phyloP scores from a whole-genome alignment of 2,329 filamentous ascomycete genomes.

The Pseudogymnoascus sp. region DNA sequence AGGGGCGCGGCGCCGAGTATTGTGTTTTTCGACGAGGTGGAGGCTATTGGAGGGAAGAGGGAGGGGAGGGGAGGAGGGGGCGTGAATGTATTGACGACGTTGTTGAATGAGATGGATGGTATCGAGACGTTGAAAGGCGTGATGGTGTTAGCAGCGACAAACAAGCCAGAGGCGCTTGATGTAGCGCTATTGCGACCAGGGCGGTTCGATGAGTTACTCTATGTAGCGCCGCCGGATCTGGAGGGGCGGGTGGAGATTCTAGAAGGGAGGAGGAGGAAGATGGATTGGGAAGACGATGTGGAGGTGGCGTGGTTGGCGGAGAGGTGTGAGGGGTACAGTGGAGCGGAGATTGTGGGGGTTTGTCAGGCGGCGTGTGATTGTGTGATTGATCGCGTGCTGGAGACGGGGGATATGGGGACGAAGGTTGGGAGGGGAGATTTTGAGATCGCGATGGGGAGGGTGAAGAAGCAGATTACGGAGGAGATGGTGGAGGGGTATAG shows the following conservation, averaged over 20 bases:
- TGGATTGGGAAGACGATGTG: conserved; percentile 55
- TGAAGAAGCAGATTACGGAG: conserved; percentile 51
- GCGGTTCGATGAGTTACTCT: conserved; percentile 75
- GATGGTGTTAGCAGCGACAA: conserved; percentile 83
- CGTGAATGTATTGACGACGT: conserved; percentile 78
- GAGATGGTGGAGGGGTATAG: conserved; percentile 53
- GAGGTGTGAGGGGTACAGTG: conserved; percentile 69
- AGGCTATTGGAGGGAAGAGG: conserved; percentile 57
- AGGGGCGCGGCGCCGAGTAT: conserved; percentile 81
- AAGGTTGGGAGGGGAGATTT: conserved; percentile 39
- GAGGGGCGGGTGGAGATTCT: conserved; percentile 71
- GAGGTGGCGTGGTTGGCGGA: conserved; percentile 55
- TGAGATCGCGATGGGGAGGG: conserved; percentile 35
- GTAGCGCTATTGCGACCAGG: conserved; percentile 78
- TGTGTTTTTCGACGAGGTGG: conserved; percentile 96
- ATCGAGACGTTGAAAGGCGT: conserved; percentile 80
- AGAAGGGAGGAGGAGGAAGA: conserved; percentile 53
- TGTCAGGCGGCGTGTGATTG: conserved; percentile 43
- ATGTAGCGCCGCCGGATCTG: conserved; percentile 72
- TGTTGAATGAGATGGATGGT: conserved; percentile 93
- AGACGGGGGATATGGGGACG: conserved; percentile 32
- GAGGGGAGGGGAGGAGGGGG: conserved; percentile 44
- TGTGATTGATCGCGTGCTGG: conserved; percentile 43
- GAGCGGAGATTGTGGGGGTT: conserved; percentile 68
- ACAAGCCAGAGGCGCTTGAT: conserved; percentile 79